These are phyloP conservation scores for Boletus rubescentipes DNA, from an alignment of 768 basidiomycete species.

Conservation along the genomic window DNA sequence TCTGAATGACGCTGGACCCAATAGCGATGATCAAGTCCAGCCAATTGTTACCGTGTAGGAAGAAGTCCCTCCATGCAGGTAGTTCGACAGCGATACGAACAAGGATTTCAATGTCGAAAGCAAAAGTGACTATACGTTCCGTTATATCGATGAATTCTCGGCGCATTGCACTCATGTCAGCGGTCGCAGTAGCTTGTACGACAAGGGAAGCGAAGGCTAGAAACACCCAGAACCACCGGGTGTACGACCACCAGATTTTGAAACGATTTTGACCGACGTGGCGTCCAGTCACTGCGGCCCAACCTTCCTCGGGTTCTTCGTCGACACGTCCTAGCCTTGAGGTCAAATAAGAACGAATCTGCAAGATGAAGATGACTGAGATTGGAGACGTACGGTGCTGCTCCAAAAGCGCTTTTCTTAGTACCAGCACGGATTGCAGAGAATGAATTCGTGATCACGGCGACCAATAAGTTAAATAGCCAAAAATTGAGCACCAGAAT, in stretches of 20 bases:
- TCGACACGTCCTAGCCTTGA: conserved; percentile 38
- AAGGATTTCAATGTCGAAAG: conserved; percentile 87
- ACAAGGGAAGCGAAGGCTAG: conserved; percentile 69
- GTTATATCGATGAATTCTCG: conserved; percentile 54
- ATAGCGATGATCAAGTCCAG: conserved; percentile 78
- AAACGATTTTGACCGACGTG: conserved; percentile 46
- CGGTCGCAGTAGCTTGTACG: conserved; percentile 67
- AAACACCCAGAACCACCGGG: conserved; percentile 71
- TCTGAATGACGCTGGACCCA: conserved; percentile 74
- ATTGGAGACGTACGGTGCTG: conserved; percentile 37
- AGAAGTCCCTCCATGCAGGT: conserved; percentile 83
- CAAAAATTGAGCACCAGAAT: conserved; percentile 90
- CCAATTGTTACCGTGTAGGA: conserved; percentile 57
- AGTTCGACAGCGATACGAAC: conserved; percentile 67
- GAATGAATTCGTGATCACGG: conserved; percentile 95
- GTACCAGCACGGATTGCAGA: conserved; percentile 83
- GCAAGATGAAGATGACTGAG: background rate
- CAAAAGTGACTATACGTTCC: conserved; percentile 75
- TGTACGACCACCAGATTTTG: conserved; percentile 55
- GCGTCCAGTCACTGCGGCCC: conserved; percentile 47
- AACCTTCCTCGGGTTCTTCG: conserved; percentile 64
- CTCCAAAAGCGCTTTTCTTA: conserved; percentile 89
- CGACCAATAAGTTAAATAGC: conserved; percentile 91
- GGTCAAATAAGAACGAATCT: background rate
- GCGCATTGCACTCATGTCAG: conserved; percentile 47